Evolutionary conservation across 805 yeast species (phyloP).

Genomic region (Scheffersomyces coipomensis): DNA sequence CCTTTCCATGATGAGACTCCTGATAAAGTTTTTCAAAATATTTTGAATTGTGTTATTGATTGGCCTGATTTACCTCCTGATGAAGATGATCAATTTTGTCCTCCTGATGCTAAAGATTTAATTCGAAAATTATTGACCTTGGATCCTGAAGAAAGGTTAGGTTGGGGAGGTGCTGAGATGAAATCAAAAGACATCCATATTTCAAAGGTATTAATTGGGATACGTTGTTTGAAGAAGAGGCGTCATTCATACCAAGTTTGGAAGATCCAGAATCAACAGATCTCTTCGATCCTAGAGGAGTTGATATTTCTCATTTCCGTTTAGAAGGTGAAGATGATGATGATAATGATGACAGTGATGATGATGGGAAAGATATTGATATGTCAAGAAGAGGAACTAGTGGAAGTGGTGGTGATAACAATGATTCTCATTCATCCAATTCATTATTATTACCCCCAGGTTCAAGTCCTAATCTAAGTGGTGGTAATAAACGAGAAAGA

Average conservation of each 20-base stretch:
- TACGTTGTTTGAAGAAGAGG: conserved; percentile 62
- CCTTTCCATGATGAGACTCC: conserved; percentile 89
- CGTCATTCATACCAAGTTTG: conserved; percentile 78
- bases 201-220: conserved; percentile 77
- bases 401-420: conserved; percentile 1
- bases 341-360: conserved; percentile 18
- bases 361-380: neutral
- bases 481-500: conserved; percentile 53
- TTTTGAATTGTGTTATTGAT: conserved; percentile 66
- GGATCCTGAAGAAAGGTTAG: conserved; percentile 69
- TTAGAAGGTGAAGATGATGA: conserved; percentile 41
- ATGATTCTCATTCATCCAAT: neutral
- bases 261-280: conserved; percentile 86
- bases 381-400: neutral
- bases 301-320: conserved; percentile 64
- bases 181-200: conserved; percentile 77
- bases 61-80: conserved; percentile 76
- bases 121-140: conserved; percentile 59
- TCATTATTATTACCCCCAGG: neutral
- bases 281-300: conserved; percentile 90
- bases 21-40: conserved; percentile 77
- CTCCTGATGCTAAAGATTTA: conserved; percentile 72
- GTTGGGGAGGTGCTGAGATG: conserved; percentile 75
- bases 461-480: conserved; percentile 5
- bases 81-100: conserved; percentile 51